Conservation (phyloP, 2,329 filamentous ascomycete species). For the Cladosporium velox region DNA sequence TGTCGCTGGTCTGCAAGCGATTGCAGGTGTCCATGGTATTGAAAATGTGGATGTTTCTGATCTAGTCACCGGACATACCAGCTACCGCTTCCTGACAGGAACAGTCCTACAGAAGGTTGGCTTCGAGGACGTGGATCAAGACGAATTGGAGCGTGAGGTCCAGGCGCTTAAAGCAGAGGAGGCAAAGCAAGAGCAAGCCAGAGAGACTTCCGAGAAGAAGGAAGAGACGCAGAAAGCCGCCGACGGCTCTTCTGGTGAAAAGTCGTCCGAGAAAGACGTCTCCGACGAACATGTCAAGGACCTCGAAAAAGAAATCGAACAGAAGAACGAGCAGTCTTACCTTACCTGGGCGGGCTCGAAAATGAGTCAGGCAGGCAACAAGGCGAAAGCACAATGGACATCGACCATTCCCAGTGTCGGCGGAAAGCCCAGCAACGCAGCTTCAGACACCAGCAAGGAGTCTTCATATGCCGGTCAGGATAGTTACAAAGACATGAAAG, state of each 20-base stretch:
- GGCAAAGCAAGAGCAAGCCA: slow-evolving; percentile 41
- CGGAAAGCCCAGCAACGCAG: slow-evolving; percentile 1
- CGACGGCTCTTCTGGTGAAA: slow-evolving; percentile 15
- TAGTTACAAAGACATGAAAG: slow-evolving; percentile 23
- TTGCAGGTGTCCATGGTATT: slow-evolving; percentile 67
- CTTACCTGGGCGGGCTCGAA: slow-evolving; percentile 47
- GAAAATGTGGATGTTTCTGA: slow-evolving; percentile 57
- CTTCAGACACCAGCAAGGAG: neutral
- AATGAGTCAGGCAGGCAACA: slow-evolving; percentile 37
- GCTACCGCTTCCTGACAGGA: slow-evolving; percentile 54
- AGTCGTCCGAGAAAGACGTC: slow-evolving; percentile 28
- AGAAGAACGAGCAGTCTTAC: slow-evolving; percentile 48
- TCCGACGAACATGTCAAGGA: slow-evolving; percentile 37
- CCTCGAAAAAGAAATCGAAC: slow-evolving; percentile 45
- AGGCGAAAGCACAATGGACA: slow-evolving; percentile 22
- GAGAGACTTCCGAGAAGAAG: slow-evolving; percentile 32
- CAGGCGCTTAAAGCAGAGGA: slow-evolving; percentile 43
- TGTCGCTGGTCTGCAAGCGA: slow-evolving; percentile 77
- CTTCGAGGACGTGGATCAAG: slow-evolving; percentile 54
- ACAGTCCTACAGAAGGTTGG: slow-evolving; percentile 54
- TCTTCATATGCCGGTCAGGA: slow-evolving; percentile 9
- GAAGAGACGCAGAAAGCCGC: slow-evolving; percentile 22
- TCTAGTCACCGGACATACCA: slow-evolving; percentile 53
- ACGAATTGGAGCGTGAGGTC: slow-evolving; percentile 50
- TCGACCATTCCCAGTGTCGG: slow-evolving; percentile 14